Percentiles rank a stretch among this genome's conserved stretches.
These are phyloP conservation scores for Sordariomycetes sp. DNA, from an alignment of 2,329 filamentous ascomycete genomes.

Conservation along the genomic window DNA sequence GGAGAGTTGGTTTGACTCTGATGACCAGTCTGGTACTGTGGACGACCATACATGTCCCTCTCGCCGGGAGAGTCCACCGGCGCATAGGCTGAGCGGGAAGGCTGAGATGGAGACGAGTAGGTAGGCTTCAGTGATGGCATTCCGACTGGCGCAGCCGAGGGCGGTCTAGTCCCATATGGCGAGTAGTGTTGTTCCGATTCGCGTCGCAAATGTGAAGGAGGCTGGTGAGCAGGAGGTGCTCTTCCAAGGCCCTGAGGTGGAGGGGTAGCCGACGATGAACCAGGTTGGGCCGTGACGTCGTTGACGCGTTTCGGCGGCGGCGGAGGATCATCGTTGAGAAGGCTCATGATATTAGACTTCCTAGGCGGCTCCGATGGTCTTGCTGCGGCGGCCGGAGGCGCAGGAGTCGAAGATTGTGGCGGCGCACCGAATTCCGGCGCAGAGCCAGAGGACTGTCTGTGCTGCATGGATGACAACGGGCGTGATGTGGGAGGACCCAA, in stretches of 20 bases:
- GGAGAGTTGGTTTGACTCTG: conserved; percentile 32
- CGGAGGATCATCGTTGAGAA: conserved; percentile 51
- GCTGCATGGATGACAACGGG: conserved; percentile 26
- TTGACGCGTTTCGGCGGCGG: conserved; percentile 36
- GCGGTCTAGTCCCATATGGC: conserved; percentile 27
- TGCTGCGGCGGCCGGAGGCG: conserved; percentile 19
- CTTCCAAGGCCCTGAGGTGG: conserved; percentile 37
- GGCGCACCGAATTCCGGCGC: conserved; percentile 17
- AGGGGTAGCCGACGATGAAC: conserved; percentile 38
- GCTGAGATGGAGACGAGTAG: conserved; percentile 39
- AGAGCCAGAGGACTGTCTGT: conserved; percentile 19
- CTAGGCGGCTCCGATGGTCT: conserved; percentile 36
- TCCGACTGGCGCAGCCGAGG: conserved; percentile 26
- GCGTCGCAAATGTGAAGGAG: conserved; percentile 34
- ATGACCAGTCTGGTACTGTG: conserved; percentile 23
- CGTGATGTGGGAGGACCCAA: conserved; percentile 25
- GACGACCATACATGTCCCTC: conserved; percentile 39
- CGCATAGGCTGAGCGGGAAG: conserved; percentile 32
- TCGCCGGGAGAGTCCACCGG: conserved; percentile 25
- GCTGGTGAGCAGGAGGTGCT: conserved; percentile 26
- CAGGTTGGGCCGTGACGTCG: conserved; percentile 31
- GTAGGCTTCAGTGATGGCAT: conserved; percentile 49
- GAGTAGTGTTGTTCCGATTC: conserved; percentile 38
- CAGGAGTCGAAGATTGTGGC: conserved; percentile 12
- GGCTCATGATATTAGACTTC: conserved; percentile 56